Base-by-base conservation (phyloP, 2,329 filamentous ascomycete genomes). In the Endoconidiophora laricicola region DNA sequence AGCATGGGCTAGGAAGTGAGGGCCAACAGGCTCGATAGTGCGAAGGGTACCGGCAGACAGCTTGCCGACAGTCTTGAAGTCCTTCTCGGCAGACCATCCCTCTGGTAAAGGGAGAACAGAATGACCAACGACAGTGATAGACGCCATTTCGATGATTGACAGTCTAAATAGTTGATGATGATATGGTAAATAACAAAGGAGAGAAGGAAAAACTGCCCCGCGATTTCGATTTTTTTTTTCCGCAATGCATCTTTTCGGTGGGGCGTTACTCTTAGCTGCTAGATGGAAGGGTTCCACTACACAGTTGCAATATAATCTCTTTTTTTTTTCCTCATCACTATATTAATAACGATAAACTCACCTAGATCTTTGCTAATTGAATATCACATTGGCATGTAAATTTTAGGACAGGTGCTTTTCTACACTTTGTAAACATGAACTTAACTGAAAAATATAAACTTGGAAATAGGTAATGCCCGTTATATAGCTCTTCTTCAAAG, bases 1-100 rank as follows among this genome's bases (percentile, higher is more conserved):
- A 60, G 91, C 91, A 67, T 96, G 88, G 58, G 91, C 91, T 57
- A 98, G 81, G 74, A 95, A 98, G 72, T 95, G 86, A 67, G 91
- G 90, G 58, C 91, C 91, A 58, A 96, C 86, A 49, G 91, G 88
- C 73, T 96, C 91, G 60, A 98, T 81, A 63, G 83, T 90, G 63
- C 91, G 82, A 70, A 88, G 81, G 46, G 79, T 83, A 38, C 86
- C 79, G 56, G 75, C 69, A 55, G 84, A 88, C 56, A 96, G 73
- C 58, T 79, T 72, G 60, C 82, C 83, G 57, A 94, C 65, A 52
- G 83, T 68, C 70, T 91, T 91, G 76, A 96, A 94, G 66, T 93
- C 86, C 66, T 93, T 94, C 54, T 94, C 87, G 55, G 78, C 82
- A 43, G 76, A 72, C 88, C 90, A 96, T 58, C 79, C 86, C 60